These are phyloP conservation scores for Reutealis trisperma DNA, from an alignment of 345 rosid species.

Conservation along the genomic window DNA sequence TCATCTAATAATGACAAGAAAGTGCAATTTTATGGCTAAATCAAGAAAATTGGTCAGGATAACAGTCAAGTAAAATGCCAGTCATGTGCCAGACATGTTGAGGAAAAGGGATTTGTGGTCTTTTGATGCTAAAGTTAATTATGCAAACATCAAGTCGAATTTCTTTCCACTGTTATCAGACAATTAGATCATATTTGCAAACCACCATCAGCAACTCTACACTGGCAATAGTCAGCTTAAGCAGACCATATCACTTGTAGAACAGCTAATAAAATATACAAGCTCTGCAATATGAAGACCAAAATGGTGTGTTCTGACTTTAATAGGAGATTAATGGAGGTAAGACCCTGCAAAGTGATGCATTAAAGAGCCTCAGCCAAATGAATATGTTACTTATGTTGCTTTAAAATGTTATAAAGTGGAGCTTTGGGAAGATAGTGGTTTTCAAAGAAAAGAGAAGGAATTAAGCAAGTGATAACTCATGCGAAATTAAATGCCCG, in stretches of 20 bases:
- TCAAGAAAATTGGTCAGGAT: neutral
- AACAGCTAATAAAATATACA: neutral
- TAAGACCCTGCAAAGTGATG: neutral
- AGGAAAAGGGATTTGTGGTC: neutral
- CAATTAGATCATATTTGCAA: neutral
- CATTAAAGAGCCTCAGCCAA: neutral
- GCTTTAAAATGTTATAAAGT: neutral
- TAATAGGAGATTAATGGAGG: neutral
- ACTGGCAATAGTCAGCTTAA: neutral
- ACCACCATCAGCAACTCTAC: neutral
- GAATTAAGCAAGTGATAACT: neutral
- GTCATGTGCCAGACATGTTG: neutral
- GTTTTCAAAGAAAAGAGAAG: neutral
- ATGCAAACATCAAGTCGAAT: neutral
- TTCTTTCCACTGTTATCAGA: neutral
- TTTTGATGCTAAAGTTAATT: neutral
- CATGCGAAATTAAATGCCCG: neutral
- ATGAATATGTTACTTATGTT: neutral
- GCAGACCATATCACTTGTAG: neutral
- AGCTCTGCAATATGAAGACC: neutral
- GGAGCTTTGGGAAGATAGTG: neutral
- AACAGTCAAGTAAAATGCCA: neutral
- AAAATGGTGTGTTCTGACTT: neutral
- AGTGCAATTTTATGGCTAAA: neutral
- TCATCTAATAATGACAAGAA: neutral